Percentiles rank a stretch among this genome's conserved stretches.
Evolutionary conservation across 345 rosid species (phyloP).

Genomic region (Rhizophora apiculata): DNA sequence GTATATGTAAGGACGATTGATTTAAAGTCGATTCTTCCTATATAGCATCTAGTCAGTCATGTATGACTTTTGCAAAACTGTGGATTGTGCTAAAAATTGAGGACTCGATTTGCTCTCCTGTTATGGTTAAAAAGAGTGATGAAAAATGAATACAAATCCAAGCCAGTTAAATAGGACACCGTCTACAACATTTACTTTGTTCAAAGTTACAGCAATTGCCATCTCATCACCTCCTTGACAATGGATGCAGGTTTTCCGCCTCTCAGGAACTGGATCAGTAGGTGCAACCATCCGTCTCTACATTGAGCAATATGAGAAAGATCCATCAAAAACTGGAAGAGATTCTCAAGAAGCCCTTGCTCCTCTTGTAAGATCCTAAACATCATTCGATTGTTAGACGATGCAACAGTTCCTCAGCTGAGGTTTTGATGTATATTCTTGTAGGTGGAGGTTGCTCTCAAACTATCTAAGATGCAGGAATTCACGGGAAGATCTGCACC

Average conservation of each 20-base stretch:
- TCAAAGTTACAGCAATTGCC: background rate
- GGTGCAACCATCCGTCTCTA: conserved; percentile 98
- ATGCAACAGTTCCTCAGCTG: background rate
- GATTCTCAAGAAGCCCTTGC: conserved; percentile 85
- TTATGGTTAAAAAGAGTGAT: no score
- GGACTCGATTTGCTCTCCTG: no score
- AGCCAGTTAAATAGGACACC: no score
- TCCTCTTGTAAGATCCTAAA: conserved; percentile 65
- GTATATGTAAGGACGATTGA: no score
- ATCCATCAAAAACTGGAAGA: conserved; percentile 81
- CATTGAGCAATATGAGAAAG: conserved; percentile 96
- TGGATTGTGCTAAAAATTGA: no score
- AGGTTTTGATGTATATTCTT: conserved; percentile 18
- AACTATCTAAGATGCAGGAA: conserved; percentile 88
- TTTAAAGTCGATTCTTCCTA: no score
- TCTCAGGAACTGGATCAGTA: conserved; percentile 97
- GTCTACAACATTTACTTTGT: background rate
- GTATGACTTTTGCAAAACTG: no score
- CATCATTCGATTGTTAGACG: background rate
- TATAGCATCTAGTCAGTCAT: no score
- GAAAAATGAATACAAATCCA: no score
- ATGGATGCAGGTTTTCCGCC: conserved; percentile 76
- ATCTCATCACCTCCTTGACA: background rate
- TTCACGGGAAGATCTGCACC: conserved; percentile 94
- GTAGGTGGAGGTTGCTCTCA: conserved; percentile 91